Evolutionary conservation across 352 stramenopile species (phyloP).

Genomic region (Globisporangium apiculatum): DNA sequence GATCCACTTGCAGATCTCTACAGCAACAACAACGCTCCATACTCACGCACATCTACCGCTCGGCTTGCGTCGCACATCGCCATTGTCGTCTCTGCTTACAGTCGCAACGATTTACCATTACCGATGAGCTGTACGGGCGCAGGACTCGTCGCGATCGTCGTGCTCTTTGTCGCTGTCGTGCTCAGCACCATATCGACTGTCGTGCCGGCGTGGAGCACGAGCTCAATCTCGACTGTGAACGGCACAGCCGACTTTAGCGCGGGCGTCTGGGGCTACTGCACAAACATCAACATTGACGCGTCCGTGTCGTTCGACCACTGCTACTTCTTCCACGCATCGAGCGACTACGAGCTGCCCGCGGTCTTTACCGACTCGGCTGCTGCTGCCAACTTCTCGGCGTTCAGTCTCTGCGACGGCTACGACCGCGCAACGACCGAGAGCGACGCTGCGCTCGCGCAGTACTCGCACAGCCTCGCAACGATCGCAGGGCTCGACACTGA

Average conservation of each 20-base stretch:
- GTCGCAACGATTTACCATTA: too few species aligned
- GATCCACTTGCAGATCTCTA: too few species aligned
- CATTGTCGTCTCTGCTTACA: too few species aligned
- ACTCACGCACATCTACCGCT: too few species aligned
- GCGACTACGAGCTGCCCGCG: constrained; percentile 35
- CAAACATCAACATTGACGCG: constrained; percentile 44
- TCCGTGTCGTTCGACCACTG: constrained; percentile 48
- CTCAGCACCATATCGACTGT: constrained; percentile 57
- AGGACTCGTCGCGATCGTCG: constrained; percentile 46
- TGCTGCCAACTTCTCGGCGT: constrained; percentile 39
- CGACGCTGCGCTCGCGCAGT: constrained; percentile 20
- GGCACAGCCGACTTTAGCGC: constrained; percentile 45
- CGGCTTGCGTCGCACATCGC: too few species aligned
- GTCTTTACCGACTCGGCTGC: constrained; percentile 19
- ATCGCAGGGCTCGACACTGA: constrained; percentile 37
- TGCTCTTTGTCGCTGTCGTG: constrained; percentile 45
- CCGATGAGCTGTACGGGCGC: constrained; percentile 47
- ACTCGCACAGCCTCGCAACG: constrained; percentile 25
- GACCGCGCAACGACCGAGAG: constrained; percentile 21
- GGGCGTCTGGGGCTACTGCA: constrained; percentile 60
- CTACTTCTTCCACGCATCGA: constrained; percentile 68
- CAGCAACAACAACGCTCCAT: too few species aligned
- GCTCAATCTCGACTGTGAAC: constrained; percentile 21
- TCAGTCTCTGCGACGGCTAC: constrained; percentile 57
- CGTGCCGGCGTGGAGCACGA: constrained; percentile 64